Percentiles rank a stretch among this genome's conserved stretches.
Conservation (phyloP, 345 rosid species). For the Gossypium turneri region DNA sequence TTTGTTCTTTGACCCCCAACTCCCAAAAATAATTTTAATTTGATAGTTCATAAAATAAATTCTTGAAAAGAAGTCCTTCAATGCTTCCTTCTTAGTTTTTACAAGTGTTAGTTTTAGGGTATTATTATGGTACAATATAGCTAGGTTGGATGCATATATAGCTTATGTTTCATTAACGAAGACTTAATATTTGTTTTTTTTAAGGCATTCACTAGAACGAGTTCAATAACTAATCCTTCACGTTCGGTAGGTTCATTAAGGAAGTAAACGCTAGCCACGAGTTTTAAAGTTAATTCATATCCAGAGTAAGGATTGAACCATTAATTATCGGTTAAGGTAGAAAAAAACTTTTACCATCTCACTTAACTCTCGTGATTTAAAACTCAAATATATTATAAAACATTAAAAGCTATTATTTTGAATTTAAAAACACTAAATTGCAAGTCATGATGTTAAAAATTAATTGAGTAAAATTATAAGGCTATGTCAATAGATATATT, state of each 20-base stretch:
- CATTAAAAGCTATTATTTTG: no score
- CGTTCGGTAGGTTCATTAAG: rapidly evolving
- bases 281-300: rapidly evolving
- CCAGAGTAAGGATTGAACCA: rapidly evolving
- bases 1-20: not conserved
- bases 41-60: not conserved
- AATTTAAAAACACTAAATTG: no score
- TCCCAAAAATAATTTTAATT: not conserved
- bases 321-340: rapidly evolving
- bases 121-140: not conserved
- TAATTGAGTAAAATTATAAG: no score
- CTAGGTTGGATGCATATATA: not conserved
- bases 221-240: rapidly evolving
- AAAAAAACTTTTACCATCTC: no score
- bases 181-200: no score
- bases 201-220: rapidly evolving
- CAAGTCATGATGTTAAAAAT: no score
- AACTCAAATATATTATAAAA: no score
- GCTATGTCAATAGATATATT: no score
- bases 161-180: not conserved
- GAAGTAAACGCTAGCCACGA: rapidly evolving
- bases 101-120: not conserved
- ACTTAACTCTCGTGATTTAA: no score
- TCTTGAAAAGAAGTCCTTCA: not conserved
- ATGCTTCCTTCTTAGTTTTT: not conserved